Evolutionary conservation across 257 asterid species (phyloP), one percentile per base, ranked within the genome.

Genomic region (Solanum lignicaule): DNA sequence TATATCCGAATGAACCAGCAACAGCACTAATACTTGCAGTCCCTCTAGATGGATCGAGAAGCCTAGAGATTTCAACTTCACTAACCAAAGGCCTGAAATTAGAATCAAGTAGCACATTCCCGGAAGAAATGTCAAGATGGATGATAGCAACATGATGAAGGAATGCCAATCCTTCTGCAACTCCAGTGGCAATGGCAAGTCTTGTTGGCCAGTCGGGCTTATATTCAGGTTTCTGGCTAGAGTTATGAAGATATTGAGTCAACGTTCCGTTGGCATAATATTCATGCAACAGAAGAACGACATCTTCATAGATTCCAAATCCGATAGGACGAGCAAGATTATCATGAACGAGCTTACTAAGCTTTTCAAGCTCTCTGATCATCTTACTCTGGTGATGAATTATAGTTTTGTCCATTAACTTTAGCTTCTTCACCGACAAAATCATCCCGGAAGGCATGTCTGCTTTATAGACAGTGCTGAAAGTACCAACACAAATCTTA

Each of bases 1-100:
- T 97, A 87, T 97, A 97, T 86, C 99, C 99, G 75, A 97, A 97
- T 20, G 99, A 97, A 66, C 99, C 99, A 32, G 99, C 99, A 86
- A 97, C 98, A 14, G 99, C 99, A 52, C 99, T 97, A 91, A 97
- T 96, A 73, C 99, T 97, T 20, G 98, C 99, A 1, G 99, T 94
- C 66, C 99, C 99, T 90, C 99, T 89, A 31, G 96, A 96, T 8
- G 98, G 99, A 86, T 97, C 99, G 18, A 97, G 94, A 86, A 97
- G 98, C 95, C 93, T 95, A 31, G 99, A 96, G 75, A 97, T 96
- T 87, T 96, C 99, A 55, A 96, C 95, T 92, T 97, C 99, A n/a
- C 98, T 94, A 12, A 96, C 93, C 91, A 96, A 88, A 31, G 99
- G 97, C 87, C 88, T 92, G 86, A 90, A 94, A 84, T 92, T 92